These are phyloP conservation scores for Lophiostoma macrostomum DNA, from an alignment of 495 filamentous ascomycete species.

Conservation along the genomic window DNA sequence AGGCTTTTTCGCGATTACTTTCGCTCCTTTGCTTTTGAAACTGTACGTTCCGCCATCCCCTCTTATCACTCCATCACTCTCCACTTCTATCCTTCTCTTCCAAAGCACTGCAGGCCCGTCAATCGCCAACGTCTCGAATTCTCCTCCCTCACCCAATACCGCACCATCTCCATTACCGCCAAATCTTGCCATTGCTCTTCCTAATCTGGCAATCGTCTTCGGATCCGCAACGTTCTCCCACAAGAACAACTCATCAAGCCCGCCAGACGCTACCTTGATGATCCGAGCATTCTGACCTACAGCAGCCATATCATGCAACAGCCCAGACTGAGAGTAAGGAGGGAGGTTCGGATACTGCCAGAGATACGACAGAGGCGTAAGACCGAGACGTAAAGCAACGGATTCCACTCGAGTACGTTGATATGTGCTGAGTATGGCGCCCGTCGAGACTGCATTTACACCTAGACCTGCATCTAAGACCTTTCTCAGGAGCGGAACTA, in stretches of 20 bases:
- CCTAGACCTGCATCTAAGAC: constrained; percentile 65
- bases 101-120: constrained; percentile 73
- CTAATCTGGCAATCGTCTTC: constrained; percentile 52
- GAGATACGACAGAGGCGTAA: constrained; percentile 78
- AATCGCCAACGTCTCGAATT: constrained; percentile 91
- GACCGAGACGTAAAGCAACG: constrained; percentile 70
- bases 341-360: constrained; percentile 87
- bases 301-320: constrained; percentile 78
- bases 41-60: constrained; percentile 72
- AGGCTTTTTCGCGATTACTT: constrained; percentile 51
- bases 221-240: constrained; percentile 73
- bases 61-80: constrained; percentile 49
- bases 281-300: constrained; percentile 78
- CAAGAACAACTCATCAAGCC: constrained; percentile 74
- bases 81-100: constrained; percentile 65
- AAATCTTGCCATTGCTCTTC: constrained; percentile 66
- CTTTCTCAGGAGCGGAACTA: constrained; percentile 66
- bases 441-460: constrained; percentile 80
- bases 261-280: constrained; percentile 91
- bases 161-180: constrained; percentile 60
- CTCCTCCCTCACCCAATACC: constrained; percentile 86
- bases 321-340: constrained; percentile 42
- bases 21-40: constrained; percentile 58
- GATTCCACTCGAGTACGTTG: constrained; percentile 92
- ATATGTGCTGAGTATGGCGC: constrained; percentile 91